phyloP scores from a whole-genome alignment of 768 basidiomycete genomes.

The Suillus lakei region DNA sequence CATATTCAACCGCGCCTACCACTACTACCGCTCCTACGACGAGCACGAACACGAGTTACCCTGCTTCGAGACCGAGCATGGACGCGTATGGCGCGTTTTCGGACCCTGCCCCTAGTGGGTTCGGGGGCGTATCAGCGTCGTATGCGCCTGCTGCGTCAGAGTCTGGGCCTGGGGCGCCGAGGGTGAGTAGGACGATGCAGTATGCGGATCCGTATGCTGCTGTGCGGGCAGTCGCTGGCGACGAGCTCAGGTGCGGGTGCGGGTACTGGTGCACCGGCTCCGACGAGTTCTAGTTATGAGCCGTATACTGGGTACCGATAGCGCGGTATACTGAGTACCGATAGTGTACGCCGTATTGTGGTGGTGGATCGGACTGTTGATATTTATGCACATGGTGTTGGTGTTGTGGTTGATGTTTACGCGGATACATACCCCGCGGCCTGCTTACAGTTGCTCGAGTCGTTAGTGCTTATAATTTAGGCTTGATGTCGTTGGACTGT shows the following conservation, averaged over 20 bases:
- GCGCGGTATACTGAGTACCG: slow-evolving; percentile 57
- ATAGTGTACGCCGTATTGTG: slow-evolving; percentile 24
- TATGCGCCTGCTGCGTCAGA: slow-evolving; percentile 39
- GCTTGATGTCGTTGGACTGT: neutral
- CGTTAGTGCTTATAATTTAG: slow-evolving; percentile 4
- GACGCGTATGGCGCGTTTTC: slow-evolving; percentile 92
- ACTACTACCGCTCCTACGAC: slow-evolving; percentile 33
- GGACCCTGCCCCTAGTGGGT: slow-evolving; percentile 83
- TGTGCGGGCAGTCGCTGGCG: slow-evolving; percentile 64
- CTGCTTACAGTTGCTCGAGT: neutral
- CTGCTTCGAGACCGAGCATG: slow-evolving; percentile 65
- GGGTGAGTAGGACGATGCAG: slow-evolving; percentile 90
- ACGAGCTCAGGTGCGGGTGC: slow-evolving; percentile 33
- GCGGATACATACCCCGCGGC: neutral
- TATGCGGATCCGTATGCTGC: slow-evolving; percentile 90
- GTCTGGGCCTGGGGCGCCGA: slow-evolving; percentile 40
- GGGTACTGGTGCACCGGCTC: slow-evolving; percentile 26
- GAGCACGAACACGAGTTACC: slow-evolving; percentile 3
- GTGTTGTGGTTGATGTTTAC: neutral
- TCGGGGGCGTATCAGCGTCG: slow-evolving; percentile 47
- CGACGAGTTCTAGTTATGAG: slow-evolving; percentile 53
- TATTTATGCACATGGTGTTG: neutral
- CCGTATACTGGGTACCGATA: slow-evolving; percentile 56
- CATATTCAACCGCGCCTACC: slow-evolving; percentile 30
- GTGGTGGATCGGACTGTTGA: neutral